Evolutionary conservation across 306 rosid genomes (phyloP).

Genomic region (Vicia villosa): DNA sequence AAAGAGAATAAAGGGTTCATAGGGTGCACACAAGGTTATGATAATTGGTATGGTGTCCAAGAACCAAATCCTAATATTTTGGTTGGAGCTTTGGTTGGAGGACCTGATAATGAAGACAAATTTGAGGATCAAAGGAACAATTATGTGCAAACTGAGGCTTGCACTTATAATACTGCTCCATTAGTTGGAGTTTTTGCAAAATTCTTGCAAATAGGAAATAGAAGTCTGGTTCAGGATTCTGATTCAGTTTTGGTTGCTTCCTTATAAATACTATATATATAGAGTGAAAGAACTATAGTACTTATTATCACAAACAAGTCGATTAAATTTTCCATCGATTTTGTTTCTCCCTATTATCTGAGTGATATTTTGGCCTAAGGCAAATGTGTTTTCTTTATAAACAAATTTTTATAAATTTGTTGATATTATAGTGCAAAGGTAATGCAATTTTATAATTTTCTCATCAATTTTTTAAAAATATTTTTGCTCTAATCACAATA

Average conservation of each 20-base stretch:
- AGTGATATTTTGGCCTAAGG: slow-evolving; percentile 34
- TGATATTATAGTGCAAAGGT: neutral
- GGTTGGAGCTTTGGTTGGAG: slow-evolving; percentile 88
- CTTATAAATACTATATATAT: slow-evolving; percentile 14
- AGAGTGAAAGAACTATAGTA: slow-evolving; percentile 17
- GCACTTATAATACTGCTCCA: slow-evolving; percentile 87
- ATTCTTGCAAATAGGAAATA: slow-evolving; percentile 44
- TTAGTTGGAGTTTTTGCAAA: slow-evolving; percentile 80
- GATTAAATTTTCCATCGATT: neutral
- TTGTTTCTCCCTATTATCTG: neutral
- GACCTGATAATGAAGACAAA: slow-evolving; percentile 65
- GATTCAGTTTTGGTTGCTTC: slow-evolving; percentile 51
- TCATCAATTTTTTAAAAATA: too few species aligned
- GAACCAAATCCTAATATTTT: slow-evolving; percentile 66
- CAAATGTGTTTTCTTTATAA: slow-evolving; percentile 3
- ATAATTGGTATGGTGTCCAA: slow-evolving; percentile 60
- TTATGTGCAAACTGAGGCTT: slow-evolving; percentile 91
- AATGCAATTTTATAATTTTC: too few species aligned
- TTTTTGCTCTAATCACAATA: too few species aligned
- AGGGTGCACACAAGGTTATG: slow-evolving; percentile 93
- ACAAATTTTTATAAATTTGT: neutral
- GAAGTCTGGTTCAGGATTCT: slow-evolving; percentile 37
- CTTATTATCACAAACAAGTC: neutral
- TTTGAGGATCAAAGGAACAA: slow-evolving; percentile 68
- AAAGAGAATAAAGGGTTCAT: slow-evolving; percentile 78